Evolutionary conservation across 306 rosid species (phyloP).

Genomic region (Parietaria judaica): DNA sequence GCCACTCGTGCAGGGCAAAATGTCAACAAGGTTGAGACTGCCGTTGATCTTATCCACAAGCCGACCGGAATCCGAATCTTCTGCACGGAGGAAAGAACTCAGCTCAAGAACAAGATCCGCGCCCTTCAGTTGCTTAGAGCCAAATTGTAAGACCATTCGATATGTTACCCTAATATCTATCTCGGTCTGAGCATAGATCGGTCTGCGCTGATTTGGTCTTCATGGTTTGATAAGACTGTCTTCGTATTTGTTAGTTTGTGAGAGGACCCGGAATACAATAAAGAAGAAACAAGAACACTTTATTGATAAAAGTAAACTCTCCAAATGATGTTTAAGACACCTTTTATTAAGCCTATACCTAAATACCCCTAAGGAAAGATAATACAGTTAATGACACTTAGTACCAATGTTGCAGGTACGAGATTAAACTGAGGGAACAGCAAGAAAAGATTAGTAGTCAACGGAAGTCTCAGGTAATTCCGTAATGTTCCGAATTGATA

Average conservation of each 20-base stretch:
- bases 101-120: constrained; percentile 71
- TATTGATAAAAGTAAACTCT: too few species aligned
- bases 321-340: too few species aligned
- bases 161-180: background rate
- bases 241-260: too few species aligned
- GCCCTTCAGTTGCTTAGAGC: constrained; percentile 95
- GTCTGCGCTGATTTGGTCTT: background rate
- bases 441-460: constrained; percentile 74
- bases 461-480: constrained; percentile 66
- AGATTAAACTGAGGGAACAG: constrained; percentile 89
- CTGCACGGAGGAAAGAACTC: constrained; percentile 97
- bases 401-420: constrained; percentile 48
- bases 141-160: constrained; percentile 58
- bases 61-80: constrained; percentile 98
- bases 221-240: too few species aligned
- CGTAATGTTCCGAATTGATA: constrained; percentile 10
- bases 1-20: constrained; percentile 76
- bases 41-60: constrained; percentile 87
- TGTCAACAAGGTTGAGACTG: constrained; percentile 99
- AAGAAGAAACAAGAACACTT: too few species aligned
- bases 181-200: background rate
- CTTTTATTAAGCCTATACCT: too few species aligned
- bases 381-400: too few species aligned
- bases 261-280: too few species aligned
- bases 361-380: too few species aligned